phyloP scores from a whole-genome alignment of 768 basidiomycete genomes.

The Chalciporus sphaerocephalus region DNA sequence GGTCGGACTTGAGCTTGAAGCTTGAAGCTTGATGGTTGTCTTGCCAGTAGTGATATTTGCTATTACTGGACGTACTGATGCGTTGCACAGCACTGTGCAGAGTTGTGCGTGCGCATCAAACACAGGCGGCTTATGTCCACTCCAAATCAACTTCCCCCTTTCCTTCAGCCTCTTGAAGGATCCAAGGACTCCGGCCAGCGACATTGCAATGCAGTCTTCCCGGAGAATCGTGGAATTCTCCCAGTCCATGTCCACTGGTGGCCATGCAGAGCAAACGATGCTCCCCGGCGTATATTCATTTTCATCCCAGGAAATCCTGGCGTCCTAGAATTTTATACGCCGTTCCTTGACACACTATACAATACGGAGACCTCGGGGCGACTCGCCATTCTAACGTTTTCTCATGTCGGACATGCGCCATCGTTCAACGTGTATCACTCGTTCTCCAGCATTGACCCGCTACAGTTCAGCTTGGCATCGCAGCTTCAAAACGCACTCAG shows the following conservation, averaged over 20 bases:
- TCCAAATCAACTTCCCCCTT: slow-evolving; percentile 3
- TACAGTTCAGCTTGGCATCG: slow-evolving; percentile 36
- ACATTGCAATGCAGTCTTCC: slow-evolving; percentile 7
- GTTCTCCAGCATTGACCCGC: slow-evolving; percentile 11
- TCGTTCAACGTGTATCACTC: slow-evolving; percentile 19
- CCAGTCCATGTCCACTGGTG: slow-evolving; percentile 54
- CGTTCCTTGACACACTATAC: slow-evolving; percentile 56
- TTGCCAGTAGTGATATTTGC: too few species aligned
- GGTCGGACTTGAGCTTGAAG: too few species aligned
- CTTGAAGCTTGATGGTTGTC: too few species aligned
- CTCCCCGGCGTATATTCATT: slow-evolving; percentile 27
- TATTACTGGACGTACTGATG: too few species aligned
- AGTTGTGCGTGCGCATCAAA: too few species aligned
- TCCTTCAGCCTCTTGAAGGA: slow-evolving; percentile 3
- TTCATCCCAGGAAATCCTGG: slow-evolving; percentile 48
- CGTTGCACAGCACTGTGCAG: too few species aligned
- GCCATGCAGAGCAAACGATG: slow-evolving; percentile 27
- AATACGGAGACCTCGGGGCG: slow-evolving; percentile 28
- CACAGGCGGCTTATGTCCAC: too few species aligned
- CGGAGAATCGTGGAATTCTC: slow-evolving; percentile 26
- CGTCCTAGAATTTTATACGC: slow-evolving; percentile 60
- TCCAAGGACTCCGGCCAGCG: slow-evolving; percentile 1
- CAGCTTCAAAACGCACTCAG: slow-evolving; percentile 57
- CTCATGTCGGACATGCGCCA: slow-evolving; percentile 61
- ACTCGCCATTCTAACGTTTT: slow-evolving; percentile 56